Base-by-base conservation (phyloP, 108 stramenopile species). In the Discostella stelligeroides region DNA sequence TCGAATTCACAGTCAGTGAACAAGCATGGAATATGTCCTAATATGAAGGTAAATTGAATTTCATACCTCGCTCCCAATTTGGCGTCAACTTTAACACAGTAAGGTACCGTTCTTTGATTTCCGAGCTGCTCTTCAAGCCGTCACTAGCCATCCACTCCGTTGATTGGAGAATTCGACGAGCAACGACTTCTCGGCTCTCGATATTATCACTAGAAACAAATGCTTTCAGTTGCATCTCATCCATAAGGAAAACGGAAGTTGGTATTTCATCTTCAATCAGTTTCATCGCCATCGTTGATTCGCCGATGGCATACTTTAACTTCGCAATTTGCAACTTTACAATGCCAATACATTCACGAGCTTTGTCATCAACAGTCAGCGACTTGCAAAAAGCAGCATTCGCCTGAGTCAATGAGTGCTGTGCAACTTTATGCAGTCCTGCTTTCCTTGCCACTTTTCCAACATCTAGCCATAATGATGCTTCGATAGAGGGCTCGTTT, bases 41-140 rank as follows among this genome's bases (percentile, higher is more conserved):
- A n/a, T n/a, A n/a, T 20, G 23, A 23, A 47, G 29, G 21, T 30
- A 27, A 34, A 38, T 23, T 18, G 27, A 6, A 7, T 20, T 40
- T 34, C 72, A 65, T 70, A 91, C 94, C 88, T 80, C 90, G 83
- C 63, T 93, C 95, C 89, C 86, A 92, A n/a, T 79, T 57, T n/a
- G 90, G 89, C 24, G 82, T 72, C 0, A 94, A 64, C 46, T 73
- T 76, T 18, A 86, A 68, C 4, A 90, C 78, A 15, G 86, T 74
- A 47, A 77, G 69, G 64, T 92, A 95, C 1, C 93, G 75, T 17
- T 72, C 41, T 27, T 84, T 82, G 27, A 95, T 83, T 68, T 93
- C 92, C 7, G 76, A 66, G 15, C 80, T 85, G 34, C 82, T 81
- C 67, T 88, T 84, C 43, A 96, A 60, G 0, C 92, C 90, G 7